These are phyloP conservation scores for Lactifluus pinguis DNA, from an alignment of 768 basidiomycete genomes.

Conservation along the genomic window DNA sequence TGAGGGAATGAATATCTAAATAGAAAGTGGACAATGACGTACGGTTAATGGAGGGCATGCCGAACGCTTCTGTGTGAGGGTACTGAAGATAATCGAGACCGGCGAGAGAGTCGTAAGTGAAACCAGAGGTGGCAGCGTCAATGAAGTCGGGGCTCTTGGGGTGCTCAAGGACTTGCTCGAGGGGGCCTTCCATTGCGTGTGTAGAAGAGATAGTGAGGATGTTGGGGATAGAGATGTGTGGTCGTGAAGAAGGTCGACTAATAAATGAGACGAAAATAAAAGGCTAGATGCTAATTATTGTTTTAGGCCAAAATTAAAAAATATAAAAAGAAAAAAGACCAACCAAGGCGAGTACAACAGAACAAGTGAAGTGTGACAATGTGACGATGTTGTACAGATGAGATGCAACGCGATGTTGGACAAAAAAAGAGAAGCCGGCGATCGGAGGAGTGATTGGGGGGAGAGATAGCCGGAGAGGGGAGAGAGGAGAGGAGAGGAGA, in stretches of 20 bases:
- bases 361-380: constrained; percentile 30
- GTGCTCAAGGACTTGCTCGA: constrained; percentile 40
- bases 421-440: constrained; percentile 25
- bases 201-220: constrained; percentile 5
- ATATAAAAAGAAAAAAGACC: neutral
- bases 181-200: constrained; percentile 38
- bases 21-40: constrained; percentile 27
- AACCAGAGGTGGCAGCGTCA: constrained; percentile 31
- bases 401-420: constrained; percentile 8
- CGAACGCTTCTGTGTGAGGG: constrained; percentile 50
- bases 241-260: constrained; percentile 20
- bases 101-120: constrained; percentile 37
- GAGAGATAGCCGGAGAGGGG: constrained; percentile 17
- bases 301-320: constrained; percentile 5
- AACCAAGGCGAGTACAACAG: constrained; percentile 24
- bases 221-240: constrained; percentile 14
- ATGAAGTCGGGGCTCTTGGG: constrained; percentile 43
- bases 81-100: constrained; percentile 59
- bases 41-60: constrained; percentile 54
- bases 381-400: constrained; percentile 26
- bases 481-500: constrained; percentile 14
- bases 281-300: constrained; percentile 11
- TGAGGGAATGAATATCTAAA: constrained; percentile 12
- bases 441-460: constrained; percentile 17
- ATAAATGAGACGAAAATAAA: constrained; percentile 23